Conservation (phyloP, 2,329 filamentous ascomycete species). For the Sordariomycetes sp. region DNA sequence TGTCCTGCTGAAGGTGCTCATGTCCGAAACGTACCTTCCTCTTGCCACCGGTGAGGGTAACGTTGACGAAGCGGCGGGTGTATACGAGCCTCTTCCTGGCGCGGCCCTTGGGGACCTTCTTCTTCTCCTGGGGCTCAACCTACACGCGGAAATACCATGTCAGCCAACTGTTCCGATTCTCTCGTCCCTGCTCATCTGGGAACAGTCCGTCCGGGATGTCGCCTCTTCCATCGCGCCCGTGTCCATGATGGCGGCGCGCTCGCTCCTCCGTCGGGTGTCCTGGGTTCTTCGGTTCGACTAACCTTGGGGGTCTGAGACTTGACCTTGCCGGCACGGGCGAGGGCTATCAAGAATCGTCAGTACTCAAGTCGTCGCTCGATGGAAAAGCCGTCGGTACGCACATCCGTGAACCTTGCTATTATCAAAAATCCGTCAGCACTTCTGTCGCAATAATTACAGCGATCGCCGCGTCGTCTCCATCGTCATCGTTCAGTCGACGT, state of each 20-base stretch:
- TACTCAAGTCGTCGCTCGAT: conserved; percentile 10
- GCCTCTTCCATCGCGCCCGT: no score
- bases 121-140: conserved; percentile 89
- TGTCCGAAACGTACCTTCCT: conserved; percentile 58
- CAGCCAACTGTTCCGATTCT: background rate
- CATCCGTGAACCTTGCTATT: conserved; percentile 28
- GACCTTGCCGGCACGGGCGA: conserved; percentile 86
- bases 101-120: conserved; percentile 93
- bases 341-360: conserved; percentile 37
- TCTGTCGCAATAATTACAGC: background rate
- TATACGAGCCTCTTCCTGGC: conserved; percentile 95
- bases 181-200: no score
- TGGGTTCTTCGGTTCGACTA: conserved; percentile 22
- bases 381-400: conserved; percentile 40
- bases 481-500: background rate
- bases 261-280: background rate
- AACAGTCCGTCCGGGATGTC: no score
- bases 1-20: background rate
- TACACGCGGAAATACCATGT: conserved; percentile 17
- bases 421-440: conserved; percentile 3
- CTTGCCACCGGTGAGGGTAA: conserved; percentile 96
- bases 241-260: no score
- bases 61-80: conserved; percentile 96
- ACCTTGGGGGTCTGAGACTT: conserved; percentile 93
- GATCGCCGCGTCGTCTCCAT: background rate